Evolutionary conservation across 331 rosid species (phyloP).

Genomic region (Quercus phellos): DNA sequence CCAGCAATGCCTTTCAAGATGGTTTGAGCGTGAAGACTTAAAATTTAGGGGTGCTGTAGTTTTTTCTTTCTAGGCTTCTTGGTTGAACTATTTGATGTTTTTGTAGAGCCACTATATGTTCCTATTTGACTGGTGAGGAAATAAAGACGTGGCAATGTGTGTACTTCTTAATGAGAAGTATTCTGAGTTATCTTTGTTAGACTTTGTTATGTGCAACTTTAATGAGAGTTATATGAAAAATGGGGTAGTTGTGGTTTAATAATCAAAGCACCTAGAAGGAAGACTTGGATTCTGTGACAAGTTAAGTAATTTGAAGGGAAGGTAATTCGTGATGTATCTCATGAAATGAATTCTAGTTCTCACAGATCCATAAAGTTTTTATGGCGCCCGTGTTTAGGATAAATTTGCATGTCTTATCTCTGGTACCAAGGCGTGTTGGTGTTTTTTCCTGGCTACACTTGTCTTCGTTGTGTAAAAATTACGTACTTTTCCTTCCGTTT

Average conservation of each 20-base stretch:
- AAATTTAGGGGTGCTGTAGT: neutral
- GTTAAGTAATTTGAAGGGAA: too few species aligned
- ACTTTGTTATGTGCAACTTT: neutral
- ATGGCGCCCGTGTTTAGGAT: too few species aligned
- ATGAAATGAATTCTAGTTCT: too few species aligned
- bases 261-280: neutral
- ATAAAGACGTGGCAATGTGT: constrained; percentile 15
- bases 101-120: neutral
- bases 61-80: neutral
- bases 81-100: neutral
- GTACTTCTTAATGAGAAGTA: neutral
- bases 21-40: neutral
- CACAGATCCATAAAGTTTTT: too few species aligned
- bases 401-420: too few species aligned
- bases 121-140: neutral
- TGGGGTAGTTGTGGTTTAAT: neutral
- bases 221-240: neutral
- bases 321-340: too few species aligned
- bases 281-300: neutral
- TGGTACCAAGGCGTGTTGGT: too few species aligned
- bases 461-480: too few species aligned
- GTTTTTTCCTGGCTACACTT: too few species aligned
- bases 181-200: neutral
- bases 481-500: too few species aligned
- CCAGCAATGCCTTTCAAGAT: neutral